Conservation (phyloP, 441 rosid species). For the Brassica balearica region DNA sequence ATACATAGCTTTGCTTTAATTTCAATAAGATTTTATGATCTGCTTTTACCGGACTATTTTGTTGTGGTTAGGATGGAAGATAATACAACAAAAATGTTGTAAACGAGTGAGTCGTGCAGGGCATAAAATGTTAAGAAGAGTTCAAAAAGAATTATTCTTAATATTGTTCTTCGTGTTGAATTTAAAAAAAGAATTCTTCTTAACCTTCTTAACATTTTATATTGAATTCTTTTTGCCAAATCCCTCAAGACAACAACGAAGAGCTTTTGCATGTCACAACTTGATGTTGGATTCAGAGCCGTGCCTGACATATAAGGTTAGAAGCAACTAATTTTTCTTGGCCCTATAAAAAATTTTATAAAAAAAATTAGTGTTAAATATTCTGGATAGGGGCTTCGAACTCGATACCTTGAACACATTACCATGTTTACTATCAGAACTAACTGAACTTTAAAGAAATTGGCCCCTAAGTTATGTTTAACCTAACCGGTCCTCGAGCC, state of each 20-base stretch:
- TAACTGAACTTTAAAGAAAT: too few species aligned
- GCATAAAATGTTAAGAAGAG: conserved; percentile 4
- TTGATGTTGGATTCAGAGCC: not conserved
- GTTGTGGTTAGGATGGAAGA: conserved; percentile 15
- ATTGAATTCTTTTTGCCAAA: conserved; percentile 4
- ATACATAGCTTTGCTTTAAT: conserved; percentile 7
- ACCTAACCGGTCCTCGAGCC: too few species aligned
- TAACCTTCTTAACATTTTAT: conserved; percentile 10
- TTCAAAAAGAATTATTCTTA: not conserved
- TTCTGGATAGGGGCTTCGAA: too few species aligned
- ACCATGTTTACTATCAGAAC: too few species aligned
- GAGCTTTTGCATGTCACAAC: conserved; percentile 15
- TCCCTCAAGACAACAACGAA: conserved; percentile 15
- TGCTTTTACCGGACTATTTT: not conserved
- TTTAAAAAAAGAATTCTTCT: not conserved
- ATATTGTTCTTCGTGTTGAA: not conserved
- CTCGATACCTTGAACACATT: too few species aligned
- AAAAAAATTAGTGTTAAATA: too few species aligned
- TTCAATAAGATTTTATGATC: conserved; percentile 7
- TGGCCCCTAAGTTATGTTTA: too few species aligned
- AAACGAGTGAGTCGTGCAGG: conserved; percentile 42
- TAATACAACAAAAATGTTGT: not conserved
- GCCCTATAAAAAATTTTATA: too few species aligned
- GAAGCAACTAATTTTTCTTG: too few species aligned
- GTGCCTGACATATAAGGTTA: too few species aligned